Evolutionary conservation across 768 basidiomycete species (phyloP).

Genomic region (Plicaturopsis crispa): DNA sequence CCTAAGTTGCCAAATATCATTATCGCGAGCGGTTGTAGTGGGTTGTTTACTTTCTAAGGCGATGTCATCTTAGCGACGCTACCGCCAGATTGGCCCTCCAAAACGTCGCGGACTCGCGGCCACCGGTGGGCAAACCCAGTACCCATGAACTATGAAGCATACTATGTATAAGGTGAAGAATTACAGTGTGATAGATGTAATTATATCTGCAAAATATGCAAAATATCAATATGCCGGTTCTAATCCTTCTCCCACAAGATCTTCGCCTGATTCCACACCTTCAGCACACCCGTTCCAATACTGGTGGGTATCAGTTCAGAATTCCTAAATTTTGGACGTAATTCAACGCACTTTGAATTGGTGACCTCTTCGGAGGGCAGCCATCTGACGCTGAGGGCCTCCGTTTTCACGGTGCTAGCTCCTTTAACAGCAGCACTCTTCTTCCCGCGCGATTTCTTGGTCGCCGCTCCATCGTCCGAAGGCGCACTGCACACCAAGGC

Average conservation of each 20-base stretch:
- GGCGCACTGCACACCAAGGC: conserved; percentile 1
- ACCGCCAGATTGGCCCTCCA: no score
- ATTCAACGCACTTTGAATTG: conserved; percentile 55
- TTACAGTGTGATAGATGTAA: no score
- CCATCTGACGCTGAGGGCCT: conserved; percentile 36
- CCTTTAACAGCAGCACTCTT: conserved; percentile 12
- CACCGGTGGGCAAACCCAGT: no score
- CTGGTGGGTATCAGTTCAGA: conserved; percentile 26
- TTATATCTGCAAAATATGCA: neutral
- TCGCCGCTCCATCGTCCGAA: conserved; percentile 5
- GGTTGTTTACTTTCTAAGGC: no score
- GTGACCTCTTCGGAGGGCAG: conserved; percentile 44
- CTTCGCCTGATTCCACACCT: conserved; percentile 60
- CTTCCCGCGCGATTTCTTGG: conserved; percentile 4
- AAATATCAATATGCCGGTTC: neutral
- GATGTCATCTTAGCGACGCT: no score
- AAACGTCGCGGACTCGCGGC: no score
- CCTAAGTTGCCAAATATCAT: no score
- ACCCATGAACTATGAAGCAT: no score
- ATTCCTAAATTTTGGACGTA: neutral
- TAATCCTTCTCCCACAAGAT: conserved; percentile 33
- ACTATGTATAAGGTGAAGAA: no score
- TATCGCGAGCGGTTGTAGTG: no score
- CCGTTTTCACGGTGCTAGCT: conserved; percentile 8
- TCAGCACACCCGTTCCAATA: conserved; percentile 67